These are phyloP conservation scores for Pichia scutulata DNA, from an alignment of 805 yeast genomes.

Conservation along the genomic window DNA sequence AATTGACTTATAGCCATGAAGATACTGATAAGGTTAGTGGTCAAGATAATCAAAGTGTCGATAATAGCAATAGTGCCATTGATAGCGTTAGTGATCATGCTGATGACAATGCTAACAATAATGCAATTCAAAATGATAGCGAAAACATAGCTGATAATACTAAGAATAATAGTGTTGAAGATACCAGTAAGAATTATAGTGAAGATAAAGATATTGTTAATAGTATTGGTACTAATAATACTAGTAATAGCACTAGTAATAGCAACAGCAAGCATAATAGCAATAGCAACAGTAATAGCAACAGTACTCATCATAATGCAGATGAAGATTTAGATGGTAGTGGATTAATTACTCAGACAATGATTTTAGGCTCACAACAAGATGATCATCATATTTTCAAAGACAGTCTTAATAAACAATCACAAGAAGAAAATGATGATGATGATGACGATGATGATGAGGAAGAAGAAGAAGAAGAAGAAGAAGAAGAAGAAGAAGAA, in stretches of 20 bases:
- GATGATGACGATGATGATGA: neutral
- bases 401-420: neutral
- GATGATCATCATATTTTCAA: neutral
- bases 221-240: no score
- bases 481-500: neutral
- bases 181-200: neutral
- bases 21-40: neutral
- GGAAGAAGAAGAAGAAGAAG: neutral
- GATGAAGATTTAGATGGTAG: slow-evolving; percentile 7
- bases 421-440: neutral
- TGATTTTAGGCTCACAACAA: slow-evolving; percentile 5
- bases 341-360: slow-evolving; percentile 9
- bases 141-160: neutral
- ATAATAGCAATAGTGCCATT: no score
- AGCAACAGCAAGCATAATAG: neutral
- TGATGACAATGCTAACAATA: neutral
- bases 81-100: neutral
- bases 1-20: neutral
- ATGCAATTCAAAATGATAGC: neutral
- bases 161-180: neutral
- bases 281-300: neutral
- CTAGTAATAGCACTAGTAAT: neutral
- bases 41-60: neutral
- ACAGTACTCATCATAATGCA: neutral
- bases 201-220: neutral